Conservation (phyloP, 768 basidiomycete species). For the Pilatotrama ljubarskyi region DNA sequence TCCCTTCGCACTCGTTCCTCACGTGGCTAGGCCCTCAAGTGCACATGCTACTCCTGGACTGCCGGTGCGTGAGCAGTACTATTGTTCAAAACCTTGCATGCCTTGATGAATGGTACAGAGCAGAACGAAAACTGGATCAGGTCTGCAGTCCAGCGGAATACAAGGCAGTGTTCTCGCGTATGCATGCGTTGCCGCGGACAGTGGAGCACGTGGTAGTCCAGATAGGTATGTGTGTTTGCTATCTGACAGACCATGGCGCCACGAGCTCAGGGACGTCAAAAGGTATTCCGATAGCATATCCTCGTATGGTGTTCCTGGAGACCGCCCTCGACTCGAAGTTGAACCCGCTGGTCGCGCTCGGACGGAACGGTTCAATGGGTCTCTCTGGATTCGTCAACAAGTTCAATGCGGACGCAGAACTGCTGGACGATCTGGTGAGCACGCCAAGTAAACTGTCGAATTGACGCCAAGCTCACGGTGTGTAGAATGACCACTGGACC, state of each 20-base stretch:
- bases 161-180: constrained; percentile 62
- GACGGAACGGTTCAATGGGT: constrained; percentile 64
- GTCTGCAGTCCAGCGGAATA: constrained; percentile 81
- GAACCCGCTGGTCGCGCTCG: constrained; percentile 82
- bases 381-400: constrained; percentile 83
- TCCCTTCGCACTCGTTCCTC: constrained; percentile 81
- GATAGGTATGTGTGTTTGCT: constrained; percentile 48
- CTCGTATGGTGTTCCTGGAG: constrained; percentile 90
- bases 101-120: no score
- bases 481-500: constrained; percentile 91
- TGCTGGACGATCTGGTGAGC: constrained; percentile 86
- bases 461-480: background rate
- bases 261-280: background rate
- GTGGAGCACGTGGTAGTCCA: constrained; percentile 86
- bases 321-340: constrained; percentile 73
- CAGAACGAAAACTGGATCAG: constrained; percentile 80
- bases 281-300: constrained; percentile 88
- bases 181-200: constrained; percentile 57
- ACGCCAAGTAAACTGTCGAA: background rate
- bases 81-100: no score
- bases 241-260: no score
- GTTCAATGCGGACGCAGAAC: constrained; percentile 89
- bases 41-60: constrained; percentile 76
- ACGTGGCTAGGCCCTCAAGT: constrained; percentile 78
- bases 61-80: constrained; percentile 50